These are phyloP conservation scores for Plasmodium knowlesi DNA, from an alignment of 169 alveolate species.

Conservation along the genomic window DNA sequence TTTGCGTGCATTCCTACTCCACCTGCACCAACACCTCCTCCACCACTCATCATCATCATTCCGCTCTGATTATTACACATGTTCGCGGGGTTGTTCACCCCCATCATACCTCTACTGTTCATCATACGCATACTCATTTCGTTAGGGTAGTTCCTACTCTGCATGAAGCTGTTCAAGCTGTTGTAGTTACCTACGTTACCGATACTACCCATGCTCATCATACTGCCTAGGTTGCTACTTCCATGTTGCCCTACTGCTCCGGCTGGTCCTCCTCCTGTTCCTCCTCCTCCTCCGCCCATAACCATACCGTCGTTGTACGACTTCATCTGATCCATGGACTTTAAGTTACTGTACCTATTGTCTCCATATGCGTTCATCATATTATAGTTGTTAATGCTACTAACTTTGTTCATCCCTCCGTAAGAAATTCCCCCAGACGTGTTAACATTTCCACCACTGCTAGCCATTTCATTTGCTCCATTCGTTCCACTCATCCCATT, in stretches of 20 bases:
- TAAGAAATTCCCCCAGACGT: neutral
- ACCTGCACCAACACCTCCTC: neutral
- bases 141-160: slow-evolving; percentile 8
- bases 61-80: neutral
- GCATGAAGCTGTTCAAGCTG: slow-evolving; percentile 1
- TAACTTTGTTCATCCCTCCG: neutral
- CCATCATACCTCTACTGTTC: neutral
- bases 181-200: neutral
- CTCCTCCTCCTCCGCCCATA: neutral
- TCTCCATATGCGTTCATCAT: slow-evolving; percentile 23
- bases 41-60: neutral
- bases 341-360: neutral
- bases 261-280: neutral
- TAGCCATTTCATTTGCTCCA: neutral
- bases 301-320: neutral
- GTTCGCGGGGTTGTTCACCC: neutral
- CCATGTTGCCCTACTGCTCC: neutral
- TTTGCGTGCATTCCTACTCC: neutral
- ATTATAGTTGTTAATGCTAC: slow-evolving; percentile 15
- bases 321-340: neutral
- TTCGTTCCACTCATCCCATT: neutral
- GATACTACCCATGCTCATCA: neutral
- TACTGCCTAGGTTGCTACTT: neutral
- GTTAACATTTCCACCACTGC: neutral
- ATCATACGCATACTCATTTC: slow-evolving; percentile 38